Evolutionary conservation across 805 yeast genomes (phyloP).

Genomic region (Cyberlindnera mississippiensis): DNA sequence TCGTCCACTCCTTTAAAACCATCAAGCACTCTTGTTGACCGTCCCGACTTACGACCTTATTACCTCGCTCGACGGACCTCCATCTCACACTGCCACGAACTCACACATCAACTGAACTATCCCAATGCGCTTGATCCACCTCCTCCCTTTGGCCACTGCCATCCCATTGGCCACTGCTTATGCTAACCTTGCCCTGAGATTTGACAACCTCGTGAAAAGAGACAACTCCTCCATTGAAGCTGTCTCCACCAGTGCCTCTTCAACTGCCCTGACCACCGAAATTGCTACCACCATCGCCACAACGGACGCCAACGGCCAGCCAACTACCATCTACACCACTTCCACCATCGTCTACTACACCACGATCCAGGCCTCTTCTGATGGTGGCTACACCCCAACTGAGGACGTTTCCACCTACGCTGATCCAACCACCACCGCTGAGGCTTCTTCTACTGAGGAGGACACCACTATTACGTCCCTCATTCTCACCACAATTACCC

Average conservation of each 20-base stretch:
- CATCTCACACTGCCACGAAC: background rate
- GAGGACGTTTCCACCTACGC: slow-evolving; percentile 10
- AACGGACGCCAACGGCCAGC: slow-evolving; percentile 26
- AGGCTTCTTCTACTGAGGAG: slow-evolving; percentile 4
- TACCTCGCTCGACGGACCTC: background rate
- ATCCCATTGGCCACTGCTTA: slow-evolving; percentile 18
- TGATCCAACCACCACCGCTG: slow-evolving; percentile 7
- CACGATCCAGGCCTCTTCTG: slow-evolving; percentile 61
- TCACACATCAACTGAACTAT: too few species aligned
- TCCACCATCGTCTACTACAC: slow-evolving; percentile 35
- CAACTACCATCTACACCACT: slow-evolving; percentile 43
- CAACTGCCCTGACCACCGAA: slow-evolving; percentile 17
- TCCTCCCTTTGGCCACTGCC: slow-evolving; percentile 17
- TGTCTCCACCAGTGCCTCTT: slow-evolving; percentile 1
- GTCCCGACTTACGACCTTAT: slow-evolving; percentile 2
- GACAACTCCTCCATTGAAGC: slow-evolving; percentile 13
- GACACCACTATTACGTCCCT: slow-evolving; percentile 44
- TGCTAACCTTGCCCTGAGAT: slow-evolving; percentile 25
- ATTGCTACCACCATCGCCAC: slow-evolving; percentile 23
- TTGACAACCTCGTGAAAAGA: slow-evolving; percentile 22
- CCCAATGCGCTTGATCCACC: slow-evolving; percentile 14
- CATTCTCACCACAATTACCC: slow-evolving; percentile 28
- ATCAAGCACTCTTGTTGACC: background rate
- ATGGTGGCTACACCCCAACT: slow-evolving; percentile 42
- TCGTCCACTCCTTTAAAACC: slow-evolving; percentile 28